Percentiles rank a stretch among this genome's conserved stretches.
Conservation (phyloP, 1,284 basidiomycete genomes). For the Trichosporon faecale region DNA sequence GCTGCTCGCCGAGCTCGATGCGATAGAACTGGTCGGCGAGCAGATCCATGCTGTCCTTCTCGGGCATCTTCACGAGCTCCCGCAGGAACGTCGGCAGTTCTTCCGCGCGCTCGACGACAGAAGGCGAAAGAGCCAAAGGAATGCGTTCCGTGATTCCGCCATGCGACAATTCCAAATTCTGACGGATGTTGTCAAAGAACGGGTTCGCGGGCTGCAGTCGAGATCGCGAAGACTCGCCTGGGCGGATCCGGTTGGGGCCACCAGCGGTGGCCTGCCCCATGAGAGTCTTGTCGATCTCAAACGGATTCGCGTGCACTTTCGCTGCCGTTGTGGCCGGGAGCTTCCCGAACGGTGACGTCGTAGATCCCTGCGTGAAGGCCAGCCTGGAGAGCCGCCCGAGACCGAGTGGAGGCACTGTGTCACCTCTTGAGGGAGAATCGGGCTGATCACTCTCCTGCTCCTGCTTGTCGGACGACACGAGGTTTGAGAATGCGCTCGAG, state of each 20-base stretch:
- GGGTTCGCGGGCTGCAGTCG: slow-evolving; percentile 64
- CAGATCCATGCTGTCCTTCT: slow-evolving; percentile 56
- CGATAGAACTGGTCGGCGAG: slow-evolving; percentile 73
- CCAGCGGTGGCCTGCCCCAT: slow-evolving; percentile 12
- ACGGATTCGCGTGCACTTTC: slow-evolving; percentile 7
- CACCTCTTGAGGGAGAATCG: background rate
- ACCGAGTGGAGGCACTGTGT: background rate
- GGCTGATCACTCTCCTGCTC: slow-evolving; percentile 18
- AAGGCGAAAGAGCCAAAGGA: slow-evolving; percentile 66
- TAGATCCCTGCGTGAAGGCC: slow-evolving; percentile 38
- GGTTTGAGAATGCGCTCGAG: background rate
- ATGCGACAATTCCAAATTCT: slow-evolving; percentile 84
- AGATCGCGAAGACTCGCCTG: background rate
- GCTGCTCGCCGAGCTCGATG: slow-evolving; percentile 88
- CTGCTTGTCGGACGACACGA: slow-evolving; percentile 13
- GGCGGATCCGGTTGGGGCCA: background rate
- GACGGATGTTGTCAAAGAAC: slow-evolving; percentile 92
- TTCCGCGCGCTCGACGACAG: slow-evolving; percentile 61
- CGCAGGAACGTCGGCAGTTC: slow-evolving; percentile 80
- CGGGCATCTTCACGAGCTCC: slow-evolving; percentile 63
- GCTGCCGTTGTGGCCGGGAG: slow-evolving; percentile 7
- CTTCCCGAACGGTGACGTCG: background rate
- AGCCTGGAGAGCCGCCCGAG: slow-evolving; percentile 32
- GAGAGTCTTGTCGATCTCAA: slow-evolving; percentile 10
- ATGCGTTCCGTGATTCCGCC: slow-evolving; percentile 78